Conservation (phyloP, 1,284 basidiomycete species). For the Grifola frondosa region DNA sequence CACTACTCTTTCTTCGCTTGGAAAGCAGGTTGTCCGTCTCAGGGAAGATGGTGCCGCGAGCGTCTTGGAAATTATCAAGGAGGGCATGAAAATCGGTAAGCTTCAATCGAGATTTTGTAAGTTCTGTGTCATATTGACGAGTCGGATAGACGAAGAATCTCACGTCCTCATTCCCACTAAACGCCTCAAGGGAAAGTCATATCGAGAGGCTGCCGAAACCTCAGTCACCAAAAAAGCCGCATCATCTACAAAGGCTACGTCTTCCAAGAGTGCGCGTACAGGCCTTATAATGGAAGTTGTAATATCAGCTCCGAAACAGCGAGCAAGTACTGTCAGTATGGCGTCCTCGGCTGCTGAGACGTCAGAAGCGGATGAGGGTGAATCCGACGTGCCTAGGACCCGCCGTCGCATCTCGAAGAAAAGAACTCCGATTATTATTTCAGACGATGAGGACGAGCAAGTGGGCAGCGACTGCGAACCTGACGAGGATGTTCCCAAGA, state of each 20-base stretch:
- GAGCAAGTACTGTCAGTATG: constrained; percentile 10
- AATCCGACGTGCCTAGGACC: constrained; percentile 31
- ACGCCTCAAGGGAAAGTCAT: constrained; percentile 71
- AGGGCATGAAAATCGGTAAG: constrained; percentile 59
- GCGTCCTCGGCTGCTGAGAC: constrained; percentile 22
- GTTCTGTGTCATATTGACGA: constrained; percentile 9
- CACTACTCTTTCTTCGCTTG: constrained; percentile 56
- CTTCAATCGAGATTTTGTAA: background rate
- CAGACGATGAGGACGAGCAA: constrained; percentile 44
- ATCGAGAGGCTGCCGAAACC: constrained; percentile 53
- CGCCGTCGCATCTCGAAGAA: constrained; percentile 29
- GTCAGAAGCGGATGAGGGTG: constrained; percentile 32
- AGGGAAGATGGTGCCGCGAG: constrained; percentile 59
- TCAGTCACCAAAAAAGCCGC: constrained; percentile 8
- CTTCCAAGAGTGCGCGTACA: constrained; percentile 28
- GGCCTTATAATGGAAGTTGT: constrained; percentile 55
- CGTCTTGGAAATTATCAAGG: constrained; percentile 62
- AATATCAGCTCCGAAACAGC: constrained; percentile 33
- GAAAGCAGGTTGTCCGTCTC: constrained; percentile 66
- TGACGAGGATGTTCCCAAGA: constrained; percentile 19
- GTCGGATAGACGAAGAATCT: constrained; percentile 45
- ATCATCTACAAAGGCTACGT: constrained; percentile 30
- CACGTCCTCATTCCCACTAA: constrained; percentile 56
- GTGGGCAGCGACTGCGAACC: constrained; percentile 15
- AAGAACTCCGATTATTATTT: constrained; percentile 42